Evolutionary conservation across 2,329 filamentous ascomycete species (phyloP).

Genomic region (Penicillium digitatum): DNA sequence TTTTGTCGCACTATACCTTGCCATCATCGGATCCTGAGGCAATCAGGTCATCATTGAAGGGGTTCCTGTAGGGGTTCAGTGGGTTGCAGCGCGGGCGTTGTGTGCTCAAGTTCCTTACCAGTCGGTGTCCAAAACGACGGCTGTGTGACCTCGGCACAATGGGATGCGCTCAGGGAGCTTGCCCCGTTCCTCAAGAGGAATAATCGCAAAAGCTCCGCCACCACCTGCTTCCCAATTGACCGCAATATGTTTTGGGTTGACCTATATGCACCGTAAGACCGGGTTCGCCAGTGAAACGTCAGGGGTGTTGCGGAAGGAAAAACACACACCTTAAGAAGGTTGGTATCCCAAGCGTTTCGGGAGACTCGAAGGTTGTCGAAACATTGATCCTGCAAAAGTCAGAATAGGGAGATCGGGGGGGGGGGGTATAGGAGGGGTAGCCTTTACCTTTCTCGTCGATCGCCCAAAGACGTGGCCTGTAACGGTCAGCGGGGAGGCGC

Average conservation of each 20-base stretch:
- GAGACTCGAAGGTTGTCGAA: slow-evolving; percentile 98
- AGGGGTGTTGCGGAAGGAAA: slow-evolving; percentile 27
- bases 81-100: background rate
- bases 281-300: slow-evolving; percentile 17
- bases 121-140: slow-evolving; percentile 92
- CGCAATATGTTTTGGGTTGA: slow-evolving; percentile 89
- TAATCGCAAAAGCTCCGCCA: slow-evolving; percentile 93
- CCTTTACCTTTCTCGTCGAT: slow-evolving; percentile 71
- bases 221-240: slow-evolving; percentile 98
- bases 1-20: slow-evolving; percentile 53
- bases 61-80: slow-evolving; percentile 60
- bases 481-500: slow-evolving; percentile 30
- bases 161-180: slow-evolving; percentile 90
- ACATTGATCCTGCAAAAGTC: slow-evolving; percentile 69
- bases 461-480: slow-evolving; percentile 97
- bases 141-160: slow-evolving; percentile 92
- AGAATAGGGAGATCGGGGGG: background rate
- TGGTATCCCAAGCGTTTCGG: slow-evolving; percentile 98
- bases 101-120: slow-evolving; percentile 59
- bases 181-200: slow-evolving; percentile 83
- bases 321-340: slow-evolving; percentile 85
- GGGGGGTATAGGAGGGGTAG: background rate
- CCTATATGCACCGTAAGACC: slow-evolving; percentile 51
- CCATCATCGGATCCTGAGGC: slow-evolving; percentile 94
- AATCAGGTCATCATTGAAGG: slow-evolving; percentile 90